Evolutionary conservation across 768 basidiomycete species (phyloP).

Genomic region (Phlebiopsis flavidoalba): DNA sequence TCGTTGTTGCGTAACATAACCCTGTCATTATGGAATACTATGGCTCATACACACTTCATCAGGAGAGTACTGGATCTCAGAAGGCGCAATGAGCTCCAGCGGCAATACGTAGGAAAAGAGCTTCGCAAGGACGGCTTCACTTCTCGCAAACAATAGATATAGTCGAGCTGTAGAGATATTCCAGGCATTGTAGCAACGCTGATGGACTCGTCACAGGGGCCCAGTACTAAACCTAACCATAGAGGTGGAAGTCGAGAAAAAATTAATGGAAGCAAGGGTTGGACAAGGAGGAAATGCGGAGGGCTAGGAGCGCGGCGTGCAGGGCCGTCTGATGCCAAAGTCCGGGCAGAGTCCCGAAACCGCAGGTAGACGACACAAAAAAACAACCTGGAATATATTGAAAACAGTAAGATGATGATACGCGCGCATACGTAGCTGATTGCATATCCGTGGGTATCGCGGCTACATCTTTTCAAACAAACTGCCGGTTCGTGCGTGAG

Average conservation of each 20-base stretch:
- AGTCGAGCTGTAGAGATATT: constrained; percentile 42
- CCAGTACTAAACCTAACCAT: constrained; percentile 82
- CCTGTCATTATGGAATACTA: constrained; percentile 25
- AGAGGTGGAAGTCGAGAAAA: constrained; percentile 78
- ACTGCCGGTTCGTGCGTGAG: no score
- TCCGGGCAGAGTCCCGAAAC: constrained; percentile 46
- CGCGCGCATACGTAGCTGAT: no score
- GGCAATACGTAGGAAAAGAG: constrained; percentile 73
- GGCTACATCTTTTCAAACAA: no score
- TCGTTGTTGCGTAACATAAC: constrained; percentile 33
- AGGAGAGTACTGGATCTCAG: constrained; percentile 80
- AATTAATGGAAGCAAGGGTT: constrained; percentile 76
- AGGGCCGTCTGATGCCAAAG: constrained; percentile 26
- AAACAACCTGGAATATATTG: no score
- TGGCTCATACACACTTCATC: background rate
- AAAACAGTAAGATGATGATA: no score
- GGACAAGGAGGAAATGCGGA: constrained; percentile 76
- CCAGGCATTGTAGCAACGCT: background rate
- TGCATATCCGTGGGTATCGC: no score
- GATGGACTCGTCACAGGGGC: constrained; percentile 35
- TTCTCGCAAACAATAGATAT: constrained; percentile 69
- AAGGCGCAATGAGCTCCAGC: constrained; percentile 54
- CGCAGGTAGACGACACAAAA: constrained; percentile 25
- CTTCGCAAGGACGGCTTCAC: constrained; percentile 74
- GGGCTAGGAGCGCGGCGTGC: constrained; percentile 42